These are phyloP conservation scores for Astraeus odoratus DNA, from an alignment of 768 basidiomycete genomes.

Conservation along the genomic window DNA sequence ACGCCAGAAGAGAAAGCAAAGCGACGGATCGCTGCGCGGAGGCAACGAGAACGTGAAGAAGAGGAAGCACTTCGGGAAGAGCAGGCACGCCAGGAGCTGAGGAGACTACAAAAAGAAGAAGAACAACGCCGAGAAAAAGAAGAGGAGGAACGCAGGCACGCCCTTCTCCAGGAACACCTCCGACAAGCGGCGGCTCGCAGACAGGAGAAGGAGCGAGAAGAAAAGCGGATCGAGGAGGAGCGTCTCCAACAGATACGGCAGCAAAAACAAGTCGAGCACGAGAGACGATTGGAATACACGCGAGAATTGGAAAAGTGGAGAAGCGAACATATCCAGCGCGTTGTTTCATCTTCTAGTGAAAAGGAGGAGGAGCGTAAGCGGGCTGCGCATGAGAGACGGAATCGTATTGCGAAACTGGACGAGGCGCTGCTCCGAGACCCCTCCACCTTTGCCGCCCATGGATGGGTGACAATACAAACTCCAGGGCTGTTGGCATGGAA, in stretches of 20 bases:
- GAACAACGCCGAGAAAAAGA: conserved; percentile 27
- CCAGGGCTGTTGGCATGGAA: conserved; percentile 52
- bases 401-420: conserved; percentile 41
- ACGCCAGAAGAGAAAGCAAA: conserved; percentile 22
- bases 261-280: conserved; percentile 39
- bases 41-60: conserved; percentile 32
- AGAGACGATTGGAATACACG: conserved; percentile 45
- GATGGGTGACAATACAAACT: conserved; percentile 59
- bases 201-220: conserved; percentile 31
- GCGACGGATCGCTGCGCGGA: conserved; percentile 16
- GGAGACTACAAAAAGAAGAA: conserved; percentile 20
- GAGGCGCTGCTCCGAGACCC: conserved; percentile 38
- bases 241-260: conserved; percentile 39
- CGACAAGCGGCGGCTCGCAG: conserved; percentile 30
- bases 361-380: conserved; percentile 36
- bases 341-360: conserved; percentile 38
- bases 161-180: conserved; percentile 38
- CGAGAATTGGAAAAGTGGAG: conserved; percentile 48
- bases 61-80: conserved; percentile 39
- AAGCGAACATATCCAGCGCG: conserved; percentile 37
- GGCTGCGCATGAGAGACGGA: conserved; percentile 31
- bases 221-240: conserved; percentile 41
- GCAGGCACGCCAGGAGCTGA: conserved; percentile 31
- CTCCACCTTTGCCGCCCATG: conserved; percentile 29
- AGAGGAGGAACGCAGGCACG: conserved; percentile 34